These are phyloP conservation scores for Trypanosoma cruzi DNA, from an alignment of 208 protist genomes.

Conservation along the genomic window DNA sequence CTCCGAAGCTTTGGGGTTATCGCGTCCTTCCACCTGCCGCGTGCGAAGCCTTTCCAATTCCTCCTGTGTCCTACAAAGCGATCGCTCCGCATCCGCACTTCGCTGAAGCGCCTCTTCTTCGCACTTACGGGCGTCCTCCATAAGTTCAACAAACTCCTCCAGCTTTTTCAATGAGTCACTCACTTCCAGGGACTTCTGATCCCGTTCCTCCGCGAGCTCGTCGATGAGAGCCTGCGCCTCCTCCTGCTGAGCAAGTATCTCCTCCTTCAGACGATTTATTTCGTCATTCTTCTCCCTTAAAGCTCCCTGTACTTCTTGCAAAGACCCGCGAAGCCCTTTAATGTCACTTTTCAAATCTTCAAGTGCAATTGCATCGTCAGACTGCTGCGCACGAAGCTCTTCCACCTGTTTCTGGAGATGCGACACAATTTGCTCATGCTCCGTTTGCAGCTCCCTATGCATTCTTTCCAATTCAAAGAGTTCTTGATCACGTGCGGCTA, in stretches of 20 bases:
- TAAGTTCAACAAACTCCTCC: constrained; percentile 78
- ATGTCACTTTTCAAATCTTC: constrained; percentile 44
- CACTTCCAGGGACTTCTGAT: constrained; percentile 58
- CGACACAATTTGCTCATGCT: constrained; percentile 55
- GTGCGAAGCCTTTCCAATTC: constrained; percentile 49
- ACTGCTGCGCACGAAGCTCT: constrained; percentile 44
- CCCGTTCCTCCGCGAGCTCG: constrained; percentile 51
- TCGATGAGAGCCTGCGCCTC: constrained; percentile 69
- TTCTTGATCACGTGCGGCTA: constrained; percentile 64
- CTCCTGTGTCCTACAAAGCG: constrained; percentile 73
- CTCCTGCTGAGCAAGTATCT: constrained; percentile 55
- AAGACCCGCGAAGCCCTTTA: constrained; percentile 34
- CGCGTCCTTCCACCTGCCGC: background rate
- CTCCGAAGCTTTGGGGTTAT: background rate
- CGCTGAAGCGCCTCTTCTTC: constrained; percentile 59
- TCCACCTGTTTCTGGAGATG: constrained; percentile 70
- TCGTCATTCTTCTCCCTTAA: constrained; percentile 51
- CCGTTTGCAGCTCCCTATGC: constrained; percentile 48
- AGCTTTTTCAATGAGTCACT: constrained; percentile 73
- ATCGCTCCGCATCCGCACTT: constrained; percentile 62
- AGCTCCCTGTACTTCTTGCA: constrained; percentile 41
- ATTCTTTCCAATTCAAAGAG: constrained; percentile 68
- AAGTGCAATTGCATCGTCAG: constrained; percentile 36
- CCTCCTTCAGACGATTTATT: constrained; percentile 42
- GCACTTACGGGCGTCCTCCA: constrained; percentile 68